phyloP scores from a whole-genome alignment of 2,329 filamentous ascomycete species.

The Thelonectria blattea region DNA sequence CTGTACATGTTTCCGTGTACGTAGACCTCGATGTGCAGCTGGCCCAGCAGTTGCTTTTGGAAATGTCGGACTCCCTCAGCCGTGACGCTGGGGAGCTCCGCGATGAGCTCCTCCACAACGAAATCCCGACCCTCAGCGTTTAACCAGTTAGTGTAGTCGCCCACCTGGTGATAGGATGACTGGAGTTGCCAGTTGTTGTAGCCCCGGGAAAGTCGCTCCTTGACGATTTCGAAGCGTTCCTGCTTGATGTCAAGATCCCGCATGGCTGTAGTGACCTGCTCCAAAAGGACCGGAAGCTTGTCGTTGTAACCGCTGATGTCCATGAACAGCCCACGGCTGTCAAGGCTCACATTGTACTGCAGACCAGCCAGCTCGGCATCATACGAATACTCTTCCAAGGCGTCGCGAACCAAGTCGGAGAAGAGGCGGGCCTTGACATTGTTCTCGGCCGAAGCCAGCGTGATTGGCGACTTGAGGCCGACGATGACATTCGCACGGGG shows the following conservation, averaged over 20 bases:
- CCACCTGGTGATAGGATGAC: constrained; percentile 88
- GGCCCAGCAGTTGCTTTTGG: constrained; percentile 78
- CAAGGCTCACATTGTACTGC: constrained; percentile 78
- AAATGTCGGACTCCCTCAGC: constrained; percentile 77
- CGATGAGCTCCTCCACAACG: constrained; percentile 79
- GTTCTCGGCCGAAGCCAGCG: constrained; percentile 79
- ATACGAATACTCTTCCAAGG: constrained; percentile 91
- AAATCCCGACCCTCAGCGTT: constrained; percentile 73
- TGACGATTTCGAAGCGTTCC: constrained; percentile 91
- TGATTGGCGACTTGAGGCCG: constrained; percentile 78
- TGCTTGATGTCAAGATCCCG: constrained; percentile 81
- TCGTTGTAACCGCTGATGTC: constrained; percentile 93
- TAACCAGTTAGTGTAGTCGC: constrained; percentile 82
- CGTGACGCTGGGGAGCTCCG: constrained; percentile 77
- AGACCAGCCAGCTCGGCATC: constrained; percentile 93
- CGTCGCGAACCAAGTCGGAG: constrained; percentile 85
- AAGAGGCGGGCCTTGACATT: constrained; percentile 80
- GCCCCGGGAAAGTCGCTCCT: constrained; percentile 77
- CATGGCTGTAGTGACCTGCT: constrained; percentile 86
- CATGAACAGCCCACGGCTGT: constrained; percentile 76
- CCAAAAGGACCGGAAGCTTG: constrained; percentile 87
- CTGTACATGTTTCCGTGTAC: constrained; percentile 94
- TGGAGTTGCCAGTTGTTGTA: constrained; percentile 88
- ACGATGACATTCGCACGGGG: constrained; percentile 90
- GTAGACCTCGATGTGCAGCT: constrained; percentile 86